phyloP scores from a whole-genome alignment of 129 eudicot species.

The Heracleum sosnowskyi region DNA sequence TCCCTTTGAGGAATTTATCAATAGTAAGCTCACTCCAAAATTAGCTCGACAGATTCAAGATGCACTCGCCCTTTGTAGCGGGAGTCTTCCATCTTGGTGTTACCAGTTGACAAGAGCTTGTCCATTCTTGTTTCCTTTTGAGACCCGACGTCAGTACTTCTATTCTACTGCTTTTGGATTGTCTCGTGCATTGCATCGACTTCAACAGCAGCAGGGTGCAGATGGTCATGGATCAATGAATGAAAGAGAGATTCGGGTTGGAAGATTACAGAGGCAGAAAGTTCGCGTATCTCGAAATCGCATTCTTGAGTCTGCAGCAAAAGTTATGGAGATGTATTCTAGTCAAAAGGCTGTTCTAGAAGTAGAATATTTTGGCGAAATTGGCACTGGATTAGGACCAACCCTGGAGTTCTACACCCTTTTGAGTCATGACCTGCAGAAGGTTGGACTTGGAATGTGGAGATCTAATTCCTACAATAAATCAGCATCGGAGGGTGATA shows the following conservation, averaged over 20 bases:
- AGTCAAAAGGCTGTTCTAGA: conserved; percentile 96
- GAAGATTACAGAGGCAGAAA: conserved; percentile 91
- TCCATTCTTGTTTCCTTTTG: conserved; percentile 93
- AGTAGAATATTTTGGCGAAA: conserved; percentile 91
- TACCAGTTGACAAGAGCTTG: conserved; percentile 90
- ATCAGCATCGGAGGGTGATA: conserved; percentile 39
- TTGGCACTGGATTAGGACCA: conserved; percentile 97
- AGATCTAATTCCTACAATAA: conserved; percentile 39
- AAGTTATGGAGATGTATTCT: conserved; percentile 99
- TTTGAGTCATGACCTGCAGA: conserved; percentile 87
- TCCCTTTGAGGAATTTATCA: conserved; percentile 71
- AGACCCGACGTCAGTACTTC: conserved; percentile 83
- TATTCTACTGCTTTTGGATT: conserved; percentile 95
- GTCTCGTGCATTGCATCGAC: conserved; percentile 85
- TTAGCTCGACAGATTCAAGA: conserved; percentile 94
- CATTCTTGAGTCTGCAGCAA: conserved; percentile 90
- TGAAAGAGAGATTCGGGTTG: conserved; percentile 82
- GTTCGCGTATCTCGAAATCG: conserved; percentile 95
- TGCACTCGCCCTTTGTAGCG: conserved; percentile 96
- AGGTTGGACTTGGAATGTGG: conserved; percentile 78
- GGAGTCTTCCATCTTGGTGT: conserved; percentile 98
- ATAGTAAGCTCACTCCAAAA: conserved; percentile 89
- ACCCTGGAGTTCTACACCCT: conserved; percentile 92
- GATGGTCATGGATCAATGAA: conserved; percentile 69
- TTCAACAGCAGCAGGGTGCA: conserved; percentile 97